These are phyloP conservation scores for Raphanus hybrid DNA, from an alignment of 441 rosid species.

Conservation along the genomic window DNA sequence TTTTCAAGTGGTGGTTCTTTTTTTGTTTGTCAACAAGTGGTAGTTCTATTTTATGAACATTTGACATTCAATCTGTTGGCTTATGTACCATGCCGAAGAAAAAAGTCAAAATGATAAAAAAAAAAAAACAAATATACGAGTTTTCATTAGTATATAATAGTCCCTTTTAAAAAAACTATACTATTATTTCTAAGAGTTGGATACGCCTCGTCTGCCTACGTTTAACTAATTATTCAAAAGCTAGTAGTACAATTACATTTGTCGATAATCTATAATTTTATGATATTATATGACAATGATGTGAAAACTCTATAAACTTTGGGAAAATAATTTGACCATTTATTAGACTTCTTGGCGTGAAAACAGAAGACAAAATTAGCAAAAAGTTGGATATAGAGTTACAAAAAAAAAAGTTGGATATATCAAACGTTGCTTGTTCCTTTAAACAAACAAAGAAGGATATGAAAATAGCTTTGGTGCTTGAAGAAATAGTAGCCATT, in stretches of 20 bases:
- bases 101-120: neutral
- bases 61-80: neutral
- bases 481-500: constrained; percentile 4
- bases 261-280: constrained; percentile 5
- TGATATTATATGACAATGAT: constrained; percentile 26
- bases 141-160: no score
- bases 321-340: neutral
- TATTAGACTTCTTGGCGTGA: constrained; percentile 19
- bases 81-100: neutral
- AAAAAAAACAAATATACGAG: neutral
- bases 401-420: constrained; percentile 30
- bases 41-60: neutral
- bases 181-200: no score
- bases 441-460: constrained; percentile 26
- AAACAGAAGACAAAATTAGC: constrained; percentile 32
- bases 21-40: neutral
- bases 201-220: neutral
- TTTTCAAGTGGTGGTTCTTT: neutral
- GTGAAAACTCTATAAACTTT: constrained; percentile 22
- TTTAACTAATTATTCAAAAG: neutral
- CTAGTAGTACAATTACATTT: neutral
- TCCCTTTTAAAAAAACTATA: no score
- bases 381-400: constrained; percentile 29
- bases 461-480: constrained; percentile 22
- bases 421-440: constrained; percentile 29